These are phyloP conservation scores for Phytophthora cactorum DNA, from an alignment of 352 stramenopile genomes.

Conservation along the genomic window DNA sequence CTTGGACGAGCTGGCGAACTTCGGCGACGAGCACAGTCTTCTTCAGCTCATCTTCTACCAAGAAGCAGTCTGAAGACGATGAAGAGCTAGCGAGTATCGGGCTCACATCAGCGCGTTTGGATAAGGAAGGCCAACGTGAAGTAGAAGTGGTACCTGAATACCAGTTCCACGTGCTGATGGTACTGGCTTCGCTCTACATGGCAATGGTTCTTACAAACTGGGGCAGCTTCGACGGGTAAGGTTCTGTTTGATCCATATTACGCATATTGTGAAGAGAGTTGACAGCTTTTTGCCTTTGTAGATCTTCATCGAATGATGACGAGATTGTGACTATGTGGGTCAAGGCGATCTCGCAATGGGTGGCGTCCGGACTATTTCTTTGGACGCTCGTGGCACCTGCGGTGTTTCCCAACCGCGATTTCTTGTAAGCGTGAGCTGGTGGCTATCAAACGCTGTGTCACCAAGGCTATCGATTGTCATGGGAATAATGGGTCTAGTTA, in stretches of 20 bases:
- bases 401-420: conserved; percentile 94
- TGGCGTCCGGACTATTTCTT: conserved; percentile 89
- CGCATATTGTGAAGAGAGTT: conserved; percentile 1
- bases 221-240: conserved; percentile 65
- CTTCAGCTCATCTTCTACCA: conserved; percentile 46
- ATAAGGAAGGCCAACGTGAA: conserved; percentile 18
- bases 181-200: conserved; percentile 83
- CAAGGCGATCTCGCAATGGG: conserved; percentile 93
- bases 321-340: conserved; percentile 94
- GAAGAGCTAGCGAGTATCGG: conserved; percentile 43
- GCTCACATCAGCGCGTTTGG: conserved; percentile 15
- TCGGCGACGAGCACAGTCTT: conserved; percentile 68
- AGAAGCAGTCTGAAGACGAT: conserved; percentile 29
- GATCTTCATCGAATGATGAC: conserved; percentile 48
- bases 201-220: conserved; percentile 87
- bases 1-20: conserved; percentile 74
- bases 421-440: conserved; percentile 40
- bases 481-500: no score
- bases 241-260: neutral
- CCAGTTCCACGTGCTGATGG: conserved; percentile 79
- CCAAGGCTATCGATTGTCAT: no score
- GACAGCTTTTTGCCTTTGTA: conserved; percentile 15
- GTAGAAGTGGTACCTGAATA: conserved; percentile 57
- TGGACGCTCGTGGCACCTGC: conserved; percentile 94
- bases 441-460: neutral